A percentile compares a stretch with the other conserved stretches of the same genome.
Evolutionary conservation across 208 protist genomes (phyloP).

Genomic region (Entamoeba invadens): DNA sequence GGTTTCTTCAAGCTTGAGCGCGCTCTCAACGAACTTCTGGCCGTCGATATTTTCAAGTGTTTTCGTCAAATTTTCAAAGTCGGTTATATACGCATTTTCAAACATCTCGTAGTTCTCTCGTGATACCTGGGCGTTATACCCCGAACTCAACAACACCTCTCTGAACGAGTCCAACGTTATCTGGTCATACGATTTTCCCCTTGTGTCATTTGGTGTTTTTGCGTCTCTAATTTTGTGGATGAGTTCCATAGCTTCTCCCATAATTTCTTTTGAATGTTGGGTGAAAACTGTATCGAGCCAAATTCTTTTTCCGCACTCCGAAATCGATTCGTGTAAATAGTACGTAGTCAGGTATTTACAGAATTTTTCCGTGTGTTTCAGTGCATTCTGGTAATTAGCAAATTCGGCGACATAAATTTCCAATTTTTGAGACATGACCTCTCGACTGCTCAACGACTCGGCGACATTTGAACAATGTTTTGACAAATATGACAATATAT

Average conservation of each 20-base stretch:
- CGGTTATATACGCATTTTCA: not conserved
- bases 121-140: not conserved
- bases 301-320: not conserved
- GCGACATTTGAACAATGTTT: too few species aligned
- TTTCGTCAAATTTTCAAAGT: not conserved
- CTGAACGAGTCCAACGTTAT: not conserved
- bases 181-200: too few species aligned
- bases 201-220: too few species aligned
- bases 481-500: not conserved
- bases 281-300: not conserved
- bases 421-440: not conserved
- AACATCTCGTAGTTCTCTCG: not conserved
- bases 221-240: not conserved
- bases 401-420: not conserved
- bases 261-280: not conserved
- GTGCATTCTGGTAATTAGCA: not conserved
- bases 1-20: not conserved
- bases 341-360: not conserved
- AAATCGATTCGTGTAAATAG: not conserved
- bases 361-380: not conserved
- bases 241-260: not conserved
- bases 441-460: not conserved
- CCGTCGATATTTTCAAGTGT: not conserved
- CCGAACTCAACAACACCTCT: not conserved
- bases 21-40: not conserved